These are phyloP conservation scores for Diaporthe eres DNA, from an alignment of 2,329 filamentous ascomycete genomes.

Conservation along the genomic window DNA sequence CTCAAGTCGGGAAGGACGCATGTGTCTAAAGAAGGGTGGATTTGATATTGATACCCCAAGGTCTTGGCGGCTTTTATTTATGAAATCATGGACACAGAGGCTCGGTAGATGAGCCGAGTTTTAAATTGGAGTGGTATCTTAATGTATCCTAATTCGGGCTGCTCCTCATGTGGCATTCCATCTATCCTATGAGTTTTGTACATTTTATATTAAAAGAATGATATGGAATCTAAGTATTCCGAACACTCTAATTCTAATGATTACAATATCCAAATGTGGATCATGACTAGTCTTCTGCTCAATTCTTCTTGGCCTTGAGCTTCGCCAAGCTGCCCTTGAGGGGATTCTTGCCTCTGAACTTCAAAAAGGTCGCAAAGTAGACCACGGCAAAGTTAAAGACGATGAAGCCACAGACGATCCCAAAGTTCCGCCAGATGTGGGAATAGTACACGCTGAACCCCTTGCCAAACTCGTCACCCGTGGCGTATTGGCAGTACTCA, in stretches of 20 bases:
- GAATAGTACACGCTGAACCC: slow-evolving; percentile 65
- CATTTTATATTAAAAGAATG: background rate
- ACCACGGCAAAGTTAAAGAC: slow-evolving; percentile 73
- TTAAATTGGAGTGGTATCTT: too few species aligned
- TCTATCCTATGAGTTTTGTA: too few species aligned
- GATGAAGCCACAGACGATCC: slow-evolving; percentile 68
- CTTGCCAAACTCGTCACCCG: slow-evolving; percentile 67
- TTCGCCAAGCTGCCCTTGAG: slow-evolving; percentile 18
- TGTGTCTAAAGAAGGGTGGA: background rate
- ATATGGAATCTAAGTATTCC: background rate
- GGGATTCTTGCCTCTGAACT: slow-evolving; percentile 26
- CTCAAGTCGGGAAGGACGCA: background rate
- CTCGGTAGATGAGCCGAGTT: background rate
- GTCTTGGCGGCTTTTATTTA: background rate
- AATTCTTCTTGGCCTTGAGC: slow-evolving; percentile 10
- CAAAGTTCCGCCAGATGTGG: slow-evolving; percentile 78
- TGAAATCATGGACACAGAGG: background rate
- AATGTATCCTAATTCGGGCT: too few species aligned
- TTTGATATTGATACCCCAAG: background rate
- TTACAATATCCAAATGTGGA: background rate
- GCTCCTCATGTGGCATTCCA: too few species aligned
- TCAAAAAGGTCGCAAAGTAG: slow-evolving; percentile 62
- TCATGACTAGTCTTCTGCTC: background rate
- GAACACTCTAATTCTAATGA: background rate
- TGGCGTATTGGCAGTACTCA: slow-evolving; percentile 64